These are phyloP conservation scores for Dimocarpus longan DNA, from an alignment of 345 rosid species.

Conservation along the genomic window DNA sequence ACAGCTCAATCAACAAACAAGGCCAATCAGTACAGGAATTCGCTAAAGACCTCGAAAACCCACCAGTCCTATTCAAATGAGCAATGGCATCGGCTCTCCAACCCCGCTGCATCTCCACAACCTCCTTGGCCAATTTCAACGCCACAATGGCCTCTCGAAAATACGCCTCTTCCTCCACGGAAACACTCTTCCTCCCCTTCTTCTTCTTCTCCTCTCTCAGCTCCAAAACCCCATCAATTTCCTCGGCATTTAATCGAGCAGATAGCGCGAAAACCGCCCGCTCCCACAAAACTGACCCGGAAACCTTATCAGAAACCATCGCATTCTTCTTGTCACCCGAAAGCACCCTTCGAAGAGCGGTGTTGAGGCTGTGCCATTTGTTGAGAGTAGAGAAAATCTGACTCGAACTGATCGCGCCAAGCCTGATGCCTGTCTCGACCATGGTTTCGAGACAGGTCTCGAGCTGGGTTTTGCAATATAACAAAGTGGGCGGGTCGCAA, in stretches of 20 bases:
- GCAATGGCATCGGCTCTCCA: conserved; percentile 91
- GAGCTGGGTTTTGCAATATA: conserved; percentile 70
- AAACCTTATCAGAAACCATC: conserved; percentile 48
- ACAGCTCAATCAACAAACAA: conserved; percentile 79
- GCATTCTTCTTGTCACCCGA: conserved; percentile 32
- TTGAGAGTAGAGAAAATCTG: conserved; percentile 77
- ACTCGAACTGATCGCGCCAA: conserved; percentile 71
- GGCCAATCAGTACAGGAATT: conserved; percentile 96
- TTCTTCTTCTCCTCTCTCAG: conserved; percentile 37
- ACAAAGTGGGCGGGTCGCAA: conserved; percentile 60
- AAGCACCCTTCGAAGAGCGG: conserved; percentile 59
- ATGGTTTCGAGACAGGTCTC: conserved; percentile 89
- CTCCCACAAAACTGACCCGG: conserved; percentile 73
- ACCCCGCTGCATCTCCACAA: conserved; percentile 56
- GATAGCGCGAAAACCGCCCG: conserved; percentile 67
- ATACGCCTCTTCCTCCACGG: conserved; percentile 79
- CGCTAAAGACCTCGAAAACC: conserved; percentile 79
- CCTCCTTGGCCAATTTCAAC: conserved; percentile 83
- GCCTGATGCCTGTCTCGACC: conserved; percentile 66
- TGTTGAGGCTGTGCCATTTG: conserved; percentile 79
- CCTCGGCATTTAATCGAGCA: conserved; percentile 70
- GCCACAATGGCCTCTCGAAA: conserved; percentile 72
- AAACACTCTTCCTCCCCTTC: conserved; percentile 45
- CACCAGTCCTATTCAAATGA: conserved; percentile 66
- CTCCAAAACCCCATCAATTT: conserved; percentile 65